phyloP scores from a whole-genome alignment of 1,284 basidiomycete species.

The Leccinum pachyderme region DNA sequence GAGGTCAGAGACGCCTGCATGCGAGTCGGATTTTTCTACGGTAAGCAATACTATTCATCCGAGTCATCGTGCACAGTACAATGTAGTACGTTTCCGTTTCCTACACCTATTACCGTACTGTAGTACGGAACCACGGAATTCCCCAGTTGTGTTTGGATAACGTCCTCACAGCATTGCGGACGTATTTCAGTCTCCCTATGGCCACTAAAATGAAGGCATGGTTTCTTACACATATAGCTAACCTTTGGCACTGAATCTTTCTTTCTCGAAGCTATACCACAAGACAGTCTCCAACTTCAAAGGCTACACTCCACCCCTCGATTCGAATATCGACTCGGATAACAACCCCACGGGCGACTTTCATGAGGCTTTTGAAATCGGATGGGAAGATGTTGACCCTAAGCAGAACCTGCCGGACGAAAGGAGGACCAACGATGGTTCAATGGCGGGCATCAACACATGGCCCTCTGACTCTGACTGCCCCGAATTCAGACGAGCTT shows the following conservation, averaged over 20 bases:
- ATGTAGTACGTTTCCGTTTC: too few relatives aligned
- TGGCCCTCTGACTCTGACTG: conserved; percentile 31
- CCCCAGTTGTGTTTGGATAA: conserved; percentile 49
- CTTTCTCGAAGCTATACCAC: conserved; percentile 58
- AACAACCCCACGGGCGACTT: conserved; percentile 64
- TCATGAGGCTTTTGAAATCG: conserved; percentile 84
- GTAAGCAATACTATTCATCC: conserved; percentile 22
- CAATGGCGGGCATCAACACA: conserved; percentile 60
- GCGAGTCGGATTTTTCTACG: conserved; percentile 35
- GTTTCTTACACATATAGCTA: conserved; percentile 1
- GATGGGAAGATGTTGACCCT: conserved; percentile 48
- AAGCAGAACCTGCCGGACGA: not conserved
- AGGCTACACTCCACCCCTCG: conserved; percentile 69
- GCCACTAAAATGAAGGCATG: conserved; percentile 60
- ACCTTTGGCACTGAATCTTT: not conserved
- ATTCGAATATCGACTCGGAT: conserved; percentile 61
- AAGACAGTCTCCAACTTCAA: conserved; percentile 72
- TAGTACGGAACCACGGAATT: conserved; percentile 77
- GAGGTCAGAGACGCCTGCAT: too few relatives aligned
- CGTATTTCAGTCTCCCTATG: conserved; percentile 64
- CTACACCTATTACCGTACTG: not conserved
- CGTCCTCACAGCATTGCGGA: conserved; percentile 53
- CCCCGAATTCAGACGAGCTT: conserved; percentile 20
- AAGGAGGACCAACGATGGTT: conserved; percentile 37
- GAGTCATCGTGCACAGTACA: too few relatives aligned